Evolutionary conservation across 2,329 filamentous ascomycete species (phyloP), one percentile per base, ranked within the genome.

Genomic region (Byssoonygena ceratinophila): DNA sequence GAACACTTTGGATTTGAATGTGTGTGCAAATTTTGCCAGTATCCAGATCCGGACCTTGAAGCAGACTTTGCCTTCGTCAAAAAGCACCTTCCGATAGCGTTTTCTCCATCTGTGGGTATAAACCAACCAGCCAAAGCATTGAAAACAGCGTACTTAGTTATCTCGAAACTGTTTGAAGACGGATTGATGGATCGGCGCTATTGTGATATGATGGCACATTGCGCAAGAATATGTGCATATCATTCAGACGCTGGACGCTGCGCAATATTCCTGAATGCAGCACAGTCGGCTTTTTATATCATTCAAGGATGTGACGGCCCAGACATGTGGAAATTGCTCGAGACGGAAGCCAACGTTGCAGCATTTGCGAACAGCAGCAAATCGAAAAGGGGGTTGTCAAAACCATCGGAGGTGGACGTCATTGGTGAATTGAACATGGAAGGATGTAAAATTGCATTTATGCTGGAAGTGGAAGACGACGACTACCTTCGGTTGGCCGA

Each of bases 241-340:
- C 62, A 65, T 37, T 60, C 59, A 0, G 63, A 65, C 37, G 12
- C 55, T 1, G 63, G 55, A 1, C 56, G 63, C 9, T 59, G 59
- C 1, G 14, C 51, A 8, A 45, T 45, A 8, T 65, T 65, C 34
- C 43, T 63, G 1, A 37, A 16, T 4, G 54, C 46, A 39, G 61
- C 60, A 2, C 49, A 51, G 23, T n/a, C 45, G 4, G 25, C 54
- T 4, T 56, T 51, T 7, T 31, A 50, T 4, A 31, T 47, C 3
- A 31, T 59, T 3, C 55, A 63, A 47, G 59, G 2, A 41, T 32
- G 2, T 54, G 56, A 46, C n/a, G 32, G 29, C n/a, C 40, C 39
- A 45, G 36, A 40, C 11, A n/a, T 46, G 29, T 9, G 4, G 25
- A 16, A 40, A 27, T 20, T 40, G 16, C 6, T 31, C 7, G 3